Evolutionary conservation across 192 early-diverging fungal species (phyloP).

Genomic region (Entophlyctis helioformis): DNA sequence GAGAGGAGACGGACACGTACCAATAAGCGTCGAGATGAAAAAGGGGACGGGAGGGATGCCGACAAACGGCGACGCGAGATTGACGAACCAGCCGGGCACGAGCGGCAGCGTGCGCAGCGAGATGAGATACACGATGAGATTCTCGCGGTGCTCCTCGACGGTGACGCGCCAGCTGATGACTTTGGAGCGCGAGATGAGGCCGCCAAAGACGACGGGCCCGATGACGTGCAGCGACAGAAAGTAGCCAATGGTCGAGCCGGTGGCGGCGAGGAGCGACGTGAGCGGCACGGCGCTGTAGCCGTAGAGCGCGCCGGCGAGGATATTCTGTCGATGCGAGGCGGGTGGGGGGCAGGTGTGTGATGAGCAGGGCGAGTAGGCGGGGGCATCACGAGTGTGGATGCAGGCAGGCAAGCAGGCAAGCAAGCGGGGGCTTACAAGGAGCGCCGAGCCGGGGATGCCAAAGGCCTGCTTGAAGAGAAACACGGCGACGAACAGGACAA

Average conservation of each 20-base stretch:
- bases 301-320: slow-evolving; percentile 20
- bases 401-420: no score
- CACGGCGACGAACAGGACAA: slow-evolving; percentile 9
- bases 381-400: no score
- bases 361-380: no score
- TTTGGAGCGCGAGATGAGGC: neutral
- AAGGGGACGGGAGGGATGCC: slow-evolving; percentile 18
- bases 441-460: slow-evolving; percentile 17
- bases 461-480: slow-evolving; percentile 30
- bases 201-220: slow-evolving; percentile 1
- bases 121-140: slow-evolving; percentile 17
- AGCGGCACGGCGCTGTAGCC: slow-evolving; percentile 16
- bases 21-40: slow-evolving; percentile 16
- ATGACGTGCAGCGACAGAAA: slow-evolving; percentile 11
- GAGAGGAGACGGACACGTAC: neutral
- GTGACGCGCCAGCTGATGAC: neutral
- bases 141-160: slow-evolving; percentile 14
- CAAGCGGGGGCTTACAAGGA: slow-evolving; percentile 9
- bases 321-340: slow-evolving; percentile 4
- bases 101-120: slow-evolving; percentile 21
- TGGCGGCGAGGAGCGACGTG: slow-evolving; percentile 13
- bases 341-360: no score
- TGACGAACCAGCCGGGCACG: slow-evolving; percentile 19
- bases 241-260: slow-evolving; percentile 18
- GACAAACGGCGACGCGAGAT: slow-evolving; percentile 19